Conservation (phyloP, 306 rosid genomes). For the Hippophae gyantsensis region DNA sequence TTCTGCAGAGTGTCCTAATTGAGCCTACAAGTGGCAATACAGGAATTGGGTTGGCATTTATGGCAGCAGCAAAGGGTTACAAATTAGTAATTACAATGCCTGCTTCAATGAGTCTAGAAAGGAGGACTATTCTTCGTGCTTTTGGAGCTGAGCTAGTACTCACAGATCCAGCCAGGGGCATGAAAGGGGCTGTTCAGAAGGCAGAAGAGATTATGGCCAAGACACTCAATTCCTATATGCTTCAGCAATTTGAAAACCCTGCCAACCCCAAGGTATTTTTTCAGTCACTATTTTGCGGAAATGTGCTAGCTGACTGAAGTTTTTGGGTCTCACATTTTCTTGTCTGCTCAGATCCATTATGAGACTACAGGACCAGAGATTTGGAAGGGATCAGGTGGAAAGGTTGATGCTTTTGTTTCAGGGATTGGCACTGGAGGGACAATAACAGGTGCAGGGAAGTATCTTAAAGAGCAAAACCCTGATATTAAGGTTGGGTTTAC, state of each 20-base stretch:
- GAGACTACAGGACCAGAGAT: slow-evolving; percentile 88
- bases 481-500: slow-evolving; percentile 42
- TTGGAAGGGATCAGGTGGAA: slow-evolving; percentile 66
- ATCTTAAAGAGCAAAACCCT: slow-evolving; percentile 68
- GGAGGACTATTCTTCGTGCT: slow-evolving; percentile 61
- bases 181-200: slow-evolving; percentile 81
- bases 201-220: slow-evolving; percentile 70
- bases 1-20: slow-evolving; percentile 55
- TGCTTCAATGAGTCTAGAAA: slow-evolving; percentile 77
- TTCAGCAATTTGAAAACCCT: slow-evolving; percentile 78
- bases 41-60: slow-evolving; percentile 75
- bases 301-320: not conserved
- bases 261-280: slow-evolving; percentile 70
- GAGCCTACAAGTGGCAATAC: slow-evolving; percentile 80
- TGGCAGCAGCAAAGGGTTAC: slow-evolving; percentile 73
- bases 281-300: slow-evolving; percentile 3
- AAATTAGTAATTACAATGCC: slow-evolving; percentile 74
- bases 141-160: slow-evolving; percentile 77
- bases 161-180: slow-evolving; percentile 69
- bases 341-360: slow-evolving; percentile 46
- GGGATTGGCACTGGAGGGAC: slow-evolving; percentile 87
- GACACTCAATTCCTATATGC: slow-evolving; percentile 66
- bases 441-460: slow-evolving; percentile 71
- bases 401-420: slow-evolving; percentile 55
- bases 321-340: not conserved